A percentile compares a stretch with the other conserved stretches of the same genome.
Conservation (phyloP, 2,329 filamentous ascomycete genomes). For the Plectosphaerella cucumerina region DNA sequence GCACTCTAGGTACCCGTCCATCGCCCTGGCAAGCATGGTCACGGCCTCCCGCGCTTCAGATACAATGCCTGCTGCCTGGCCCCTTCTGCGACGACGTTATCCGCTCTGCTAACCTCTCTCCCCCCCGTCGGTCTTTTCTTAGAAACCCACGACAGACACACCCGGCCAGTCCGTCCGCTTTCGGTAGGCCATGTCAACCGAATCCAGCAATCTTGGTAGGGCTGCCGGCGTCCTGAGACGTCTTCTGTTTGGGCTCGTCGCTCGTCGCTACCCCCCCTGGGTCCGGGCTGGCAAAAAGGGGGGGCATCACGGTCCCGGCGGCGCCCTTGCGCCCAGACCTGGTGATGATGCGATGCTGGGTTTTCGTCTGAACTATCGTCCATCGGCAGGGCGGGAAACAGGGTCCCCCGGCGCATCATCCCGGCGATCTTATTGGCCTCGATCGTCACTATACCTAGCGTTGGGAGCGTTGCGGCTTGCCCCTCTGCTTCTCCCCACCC, state of each 20-base stretch:
- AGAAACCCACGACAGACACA: no score
- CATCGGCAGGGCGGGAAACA: not conserved
- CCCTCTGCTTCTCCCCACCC: not conserved
- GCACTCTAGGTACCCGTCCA: no score
- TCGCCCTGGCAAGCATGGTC: no score
- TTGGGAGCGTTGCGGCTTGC: not conserved
- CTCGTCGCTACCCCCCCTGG: not conserved
- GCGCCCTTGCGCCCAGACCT: not conserved
- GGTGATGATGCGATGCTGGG: not conserved
- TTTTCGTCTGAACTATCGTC: not conserved
- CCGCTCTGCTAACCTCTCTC: no score
- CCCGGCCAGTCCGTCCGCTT: not conserved
- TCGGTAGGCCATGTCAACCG: not conserved
- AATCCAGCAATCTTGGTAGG: not conserved
- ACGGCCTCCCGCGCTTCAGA: no score
- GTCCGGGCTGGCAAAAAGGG: not conserved
- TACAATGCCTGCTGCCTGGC: no score
- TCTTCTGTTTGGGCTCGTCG: not conserved
- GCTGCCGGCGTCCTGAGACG: constrained; percentile 1
- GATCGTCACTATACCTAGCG: not conserved
- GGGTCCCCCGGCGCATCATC: not conserved
- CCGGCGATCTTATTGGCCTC: not conserved
- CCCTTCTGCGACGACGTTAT: no score
- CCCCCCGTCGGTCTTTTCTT: no score
- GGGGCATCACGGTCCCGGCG: no score